Evolutionary conservation across 179 eudicot species (phyloP).

Genomic region (Actinidia polygama): DNA sequence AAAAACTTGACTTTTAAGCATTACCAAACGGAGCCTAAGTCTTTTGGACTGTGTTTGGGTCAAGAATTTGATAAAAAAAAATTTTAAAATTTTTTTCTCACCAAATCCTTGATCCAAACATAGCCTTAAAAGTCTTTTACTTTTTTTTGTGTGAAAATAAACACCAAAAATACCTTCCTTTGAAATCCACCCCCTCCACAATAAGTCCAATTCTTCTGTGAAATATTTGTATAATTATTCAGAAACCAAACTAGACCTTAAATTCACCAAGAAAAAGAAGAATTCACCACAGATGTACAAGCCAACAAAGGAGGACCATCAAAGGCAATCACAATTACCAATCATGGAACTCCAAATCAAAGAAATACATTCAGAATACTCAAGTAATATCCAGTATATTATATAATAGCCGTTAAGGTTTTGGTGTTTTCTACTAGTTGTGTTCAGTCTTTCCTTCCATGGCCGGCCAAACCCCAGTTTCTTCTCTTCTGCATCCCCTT

Average conservation of each 20-base stretch:
- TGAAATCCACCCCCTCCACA: no score
- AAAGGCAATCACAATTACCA: neutral
- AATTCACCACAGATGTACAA: neutral
- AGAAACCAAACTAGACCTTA: neutral
- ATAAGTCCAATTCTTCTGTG: no score
- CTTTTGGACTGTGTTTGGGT: no score
- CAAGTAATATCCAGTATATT: neutral
- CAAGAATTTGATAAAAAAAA: no score
- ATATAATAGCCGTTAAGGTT: neutral
- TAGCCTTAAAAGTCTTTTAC: no score
- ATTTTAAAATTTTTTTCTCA: no score
- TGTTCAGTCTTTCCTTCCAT: neutral
- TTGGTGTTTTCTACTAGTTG: constrained; percentile 4
- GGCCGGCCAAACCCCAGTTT: neutral
- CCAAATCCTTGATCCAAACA: no score
- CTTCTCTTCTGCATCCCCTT: neutral
- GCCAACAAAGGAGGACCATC: neutral
- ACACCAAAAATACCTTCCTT: no score
- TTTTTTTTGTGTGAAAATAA: no score
- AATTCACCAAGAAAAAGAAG: neutral
- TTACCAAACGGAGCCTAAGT: no score
- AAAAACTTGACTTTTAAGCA: no score
- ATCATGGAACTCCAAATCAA: neutral
- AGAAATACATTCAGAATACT: neutral
- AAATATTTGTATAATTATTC: neutral